phyloP scores from a whole-genome alignment of 306 rosid genomes.

The Dryas octopetala region DNA sequence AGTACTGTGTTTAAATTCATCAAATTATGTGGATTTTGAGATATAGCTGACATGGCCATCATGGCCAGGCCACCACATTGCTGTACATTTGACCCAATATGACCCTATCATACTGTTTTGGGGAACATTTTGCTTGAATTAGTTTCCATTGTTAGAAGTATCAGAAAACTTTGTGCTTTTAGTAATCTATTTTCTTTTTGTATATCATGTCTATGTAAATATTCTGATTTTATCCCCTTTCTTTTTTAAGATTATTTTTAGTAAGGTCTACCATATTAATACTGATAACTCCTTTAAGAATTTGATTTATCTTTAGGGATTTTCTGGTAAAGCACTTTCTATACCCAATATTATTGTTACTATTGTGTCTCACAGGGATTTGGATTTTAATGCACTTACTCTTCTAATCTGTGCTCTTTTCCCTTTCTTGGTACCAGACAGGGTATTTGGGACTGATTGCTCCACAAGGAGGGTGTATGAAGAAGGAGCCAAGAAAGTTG shows the following conservation, averaged over 20 bases:
- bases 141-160: background rate
- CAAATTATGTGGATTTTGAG: constrained; percentile 8
- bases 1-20: background rate
- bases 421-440: constrained; percentile 49
- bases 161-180: constrained; percentile 17
- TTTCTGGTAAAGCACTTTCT: constrained; percentile 22
- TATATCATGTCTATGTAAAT: background rate
- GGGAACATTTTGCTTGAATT: constrained; percentile 25
- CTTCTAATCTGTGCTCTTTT: constrained; percentile 29
- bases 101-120: background rate
- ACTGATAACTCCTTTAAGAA: constrained; percentile 13
- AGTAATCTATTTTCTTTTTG: constrained; percentile 2
- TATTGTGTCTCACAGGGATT: constrained; percentile 15
- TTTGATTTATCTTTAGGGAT: background rate
- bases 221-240: background rate
- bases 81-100: constrained; percentile 3
- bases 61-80: constrained; percentile 16
- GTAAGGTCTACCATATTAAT: background rate
- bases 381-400: constrained; percentile 18
- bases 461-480: constrained; percentile 86
- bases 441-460: constrained; percentile 78
- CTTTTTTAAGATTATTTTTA: background rate
- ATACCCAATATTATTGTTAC: background rate
- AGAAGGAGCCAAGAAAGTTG: constrained; percentile 89
- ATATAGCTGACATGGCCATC: background rate